Evolutionary conservation across 805 yeast species (phyloP).

Genomic region (Cyberlindnera bimundalis): DNA sequence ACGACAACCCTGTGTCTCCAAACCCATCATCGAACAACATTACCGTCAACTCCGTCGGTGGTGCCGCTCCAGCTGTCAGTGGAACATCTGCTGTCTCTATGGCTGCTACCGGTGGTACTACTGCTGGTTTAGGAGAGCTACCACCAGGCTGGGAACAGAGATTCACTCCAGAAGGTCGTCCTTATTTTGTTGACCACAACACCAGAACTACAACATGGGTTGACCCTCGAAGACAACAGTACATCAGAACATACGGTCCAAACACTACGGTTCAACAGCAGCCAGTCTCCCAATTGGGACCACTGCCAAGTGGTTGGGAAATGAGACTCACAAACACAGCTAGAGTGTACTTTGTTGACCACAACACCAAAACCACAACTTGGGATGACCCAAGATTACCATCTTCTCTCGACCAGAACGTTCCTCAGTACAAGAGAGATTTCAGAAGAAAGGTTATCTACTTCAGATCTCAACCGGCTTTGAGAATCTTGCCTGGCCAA

Average conservation of each 20-base stretch:
- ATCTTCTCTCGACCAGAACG: conserved; percentile 94
- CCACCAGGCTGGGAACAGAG: conserved; percentile 99
- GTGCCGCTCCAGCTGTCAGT: conserved; percentile 43
- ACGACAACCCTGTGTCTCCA: conserved; percentile 38
- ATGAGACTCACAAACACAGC: conserved; percentile 99
- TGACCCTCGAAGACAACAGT: conserved; percentile 98
- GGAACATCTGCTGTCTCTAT: conserved; percentile 63
- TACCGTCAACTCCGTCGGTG: conserved; percentile 47
- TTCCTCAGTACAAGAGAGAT: conserved; percentile 98
- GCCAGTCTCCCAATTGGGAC: conserved; percentile 96
- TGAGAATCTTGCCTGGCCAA: conserved; percentile 96
- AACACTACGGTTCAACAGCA: conserved; percentile 93
- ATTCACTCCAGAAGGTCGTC: conserved; percentile 96
- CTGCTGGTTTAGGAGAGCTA: conserved; percentile 93
- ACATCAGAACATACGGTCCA: conserved; percentile 91
- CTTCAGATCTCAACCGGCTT: conserved; percentile 97
- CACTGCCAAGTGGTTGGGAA: conserved; percentile 99
- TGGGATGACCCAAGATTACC: conserved; percentile 99
- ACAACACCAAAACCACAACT: conserved; percentile 97
- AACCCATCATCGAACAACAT: conserved; percentile 30
- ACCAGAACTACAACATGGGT: conserved; percentile 99
- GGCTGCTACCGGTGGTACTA: conserved; percentile 75
- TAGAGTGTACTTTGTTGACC: conserved; percentile 97
- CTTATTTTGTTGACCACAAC: conserved; percentile 97
- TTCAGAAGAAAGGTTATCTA: conserved; percentile 96